A percentile compares a stretch with the other conserved stretches of the same genome.
phyloP scores from a whole-genome alignment of 768 basidiomycete species.

The Chalciporus chontae region DNA sequence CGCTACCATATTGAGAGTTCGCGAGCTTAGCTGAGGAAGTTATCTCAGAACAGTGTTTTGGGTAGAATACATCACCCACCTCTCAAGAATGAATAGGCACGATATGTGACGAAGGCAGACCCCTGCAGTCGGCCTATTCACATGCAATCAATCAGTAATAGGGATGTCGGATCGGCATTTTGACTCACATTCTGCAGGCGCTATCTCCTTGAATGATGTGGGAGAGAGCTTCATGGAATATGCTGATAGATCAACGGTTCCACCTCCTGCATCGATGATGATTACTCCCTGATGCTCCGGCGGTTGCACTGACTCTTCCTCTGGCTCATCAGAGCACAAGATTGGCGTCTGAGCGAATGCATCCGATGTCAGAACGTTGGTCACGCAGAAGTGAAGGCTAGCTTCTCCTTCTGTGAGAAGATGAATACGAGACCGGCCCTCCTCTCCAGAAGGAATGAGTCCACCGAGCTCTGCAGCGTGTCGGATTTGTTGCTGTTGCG shows the following conservation, averaged over 20 bases:
- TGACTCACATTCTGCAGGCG: constrained; percentile 30
- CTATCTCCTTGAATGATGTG: constrained; percentile 35
- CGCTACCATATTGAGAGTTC: constrained; percentile 26
- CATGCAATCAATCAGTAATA: neutral
- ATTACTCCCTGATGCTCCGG: constrained; percentile 33
- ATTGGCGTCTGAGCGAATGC: constrained; percentile 8
- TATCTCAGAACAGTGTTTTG: neutral
- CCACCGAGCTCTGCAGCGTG: constrained; percentile 49
- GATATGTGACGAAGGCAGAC: constrained; percentile 33
- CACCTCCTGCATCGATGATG: constrained; percentile 49
- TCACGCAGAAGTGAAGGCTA: constrained; percentile 52
- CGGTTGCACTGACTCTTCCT: constrained; percentile 5
- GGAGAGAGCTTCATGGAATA: constrained; percentile 38
- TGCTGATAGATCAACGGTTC: constrained; percentile 39
- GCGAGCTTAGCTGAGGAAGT: constrained; percentile 24
- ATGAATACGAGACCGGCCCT: constrained; percentile 40
- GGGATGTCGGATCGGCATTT: neutral
- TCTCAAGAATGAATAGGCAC: constrained; percentile 31
- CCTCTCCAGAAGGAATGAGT: constrained; percentile 39
- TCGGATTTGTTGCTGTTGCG: constrained; percentile 53
- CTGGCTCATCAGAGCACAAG: constrained; percentile 16
- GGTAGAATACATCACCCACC: constrained; percentile 17
- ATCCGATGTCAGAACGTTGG: constrained; percentile 39
- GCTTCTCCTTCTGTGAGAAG: constrained; percentile 65
- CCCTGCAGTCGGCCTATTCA: constrained; percentile 37